Conservation (phyloP, 371 early-diverging fungal genomes). For the Mucor sp. region DNA sequence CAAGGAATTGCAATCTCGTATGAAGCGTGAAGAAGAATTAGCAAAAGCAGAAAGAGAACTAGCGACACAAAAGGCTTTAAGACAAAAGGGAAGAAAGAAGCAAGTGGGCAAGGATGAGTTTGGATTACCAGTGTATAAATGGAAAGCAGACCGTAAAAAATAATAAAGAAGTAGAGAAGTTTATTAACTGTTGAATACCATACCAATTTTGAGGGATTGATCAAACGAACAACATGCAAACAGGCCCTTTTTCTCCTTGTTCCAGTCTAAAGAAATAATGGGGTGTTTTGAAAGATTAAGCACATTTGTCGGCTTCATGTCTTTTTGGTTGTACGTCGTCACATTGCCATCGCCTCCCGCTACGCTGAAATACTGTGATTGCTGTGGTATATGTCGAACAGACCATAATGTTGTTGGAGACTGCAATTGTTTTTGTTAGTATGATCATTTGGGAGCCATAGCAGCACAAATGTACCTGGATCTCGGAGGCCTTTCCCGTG, state of each 20-base stretch:
- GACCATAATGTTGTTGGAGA: constrained; percentile 73
- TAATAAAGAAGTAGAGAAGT: constrained; percentile 30
- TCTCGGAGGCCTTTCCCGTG: constrained; percentile 13
- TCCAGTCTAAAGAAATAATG: constrained; percentile 55
- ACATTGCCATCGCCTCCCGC: constrained; percentile 69
- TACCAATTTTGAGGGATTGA: constrained; percentile 52
- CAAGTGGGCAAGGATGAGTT: constrained; percentile 82
- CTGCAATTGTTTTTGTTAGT: constrained; percentile 18
- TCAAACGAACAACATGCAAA: constrained; percentile 57
- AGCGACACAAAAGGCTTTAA: constrained; percentile 74
- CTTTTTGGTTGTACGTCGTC: constrained; percentile 40
- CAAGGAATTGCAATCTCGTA: constrained; percentile 75
- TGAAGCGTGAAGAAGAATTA: constrained; percentile 80
- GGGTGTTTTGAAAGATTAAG: constrained; percentile 40
- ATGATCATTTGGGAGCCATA: neutral
- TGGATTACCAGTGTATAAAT: constrained; percentile 90
- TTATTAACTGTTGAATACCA: constrained; percentile 20
- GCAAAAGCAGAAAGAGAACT: constrained; percentile 75
- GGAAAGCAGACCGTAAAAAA: constrained; percentile 86
- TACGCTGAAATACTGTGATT: constrained; percentile 63
- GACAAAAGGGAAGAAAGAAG: constrained; percentile 77
- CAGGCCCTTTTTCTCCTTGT: constrained; percentile 52
- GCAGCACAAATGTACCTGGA: constrained; percentile 1
- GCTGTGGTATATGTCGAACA: constrained; percentile 70
- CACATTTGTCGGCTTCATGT: constrained; percentile 3